Evolutionary conservation across 2,329 filamentous ascomycete genomes (phyloP).

Genomic region (Alternaria atra): DNA sequence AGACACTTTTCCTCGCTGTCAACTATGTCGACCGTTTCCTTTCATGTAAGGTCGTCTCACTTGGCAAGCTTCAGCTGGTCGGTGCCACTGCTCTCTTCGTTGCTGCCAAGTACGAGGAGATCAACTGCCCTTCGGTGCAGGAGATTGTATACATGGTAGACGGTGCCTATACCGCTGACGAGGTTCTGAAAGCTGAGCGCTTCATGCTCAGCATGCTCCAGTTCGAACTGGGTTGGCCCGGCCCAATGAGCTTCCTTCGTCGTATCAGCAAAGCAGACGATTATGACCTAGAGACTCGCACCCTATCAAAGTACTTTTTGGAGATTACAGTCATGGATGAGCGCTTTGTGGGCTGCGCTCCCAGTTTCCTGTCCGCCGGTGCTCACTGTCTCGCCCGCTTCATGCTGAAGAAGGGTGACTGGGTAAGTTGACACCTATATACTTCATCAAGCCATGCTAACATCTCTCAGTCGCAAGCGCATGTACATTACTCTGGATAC

Average conservation of each 20-base stretch:
- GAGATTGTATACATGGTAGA: constrained; percentile 99
- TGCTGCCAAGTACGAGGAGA: constrained; percentile 98
- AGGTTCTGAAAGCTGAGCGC: constrained; percentile 95
- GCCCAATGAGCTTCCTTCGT: constrained; percentile 96
- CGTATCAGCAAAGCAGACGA: constrained; percentile 98
- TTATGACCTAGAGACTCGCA: constrained; percentile 94
- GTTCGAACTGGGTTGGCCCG: constrained; percentile 97
- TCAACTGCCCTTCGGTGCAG: constrained; percentile 92
- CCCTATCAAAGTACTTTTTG: constrained; percentile 96
- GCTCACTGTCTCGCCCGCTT: constrained; percentile 90
- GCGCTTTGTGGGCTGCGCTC: constrained; percentile 89
- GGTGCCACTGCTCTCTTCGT: constrained; percentile 96
- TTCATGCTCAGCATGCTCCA: constrained; percentile 98
- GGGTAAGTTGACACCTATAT: constrained; percentile 69
- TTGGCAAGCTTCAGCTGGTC: constrained; percentile 94
- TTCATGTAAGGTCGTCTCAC: constrained; percentile 90
- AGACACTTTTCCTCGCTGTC: constrained; percentile 92
- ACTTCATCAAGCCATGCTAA: constrained; percentile 46
- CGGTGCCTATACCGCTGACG: constrained; percentile 84
- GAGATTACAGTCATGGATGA: constrained; percentile 98
- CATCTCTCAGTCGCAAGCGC: constrained; percentile 71
- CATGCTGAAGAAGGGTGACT: constrained; percentile 89
- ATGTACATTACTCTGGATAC: constrained; percentile 94
- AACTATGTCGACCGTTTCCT: constrained; percentile 99
- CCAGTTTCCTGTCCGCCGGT: constrained; percentile 89